phyloP scores from a whole-genome alignment of 2,329 filamentous ascomycete species.

The Pestalotiopsis sp. region DNA sequence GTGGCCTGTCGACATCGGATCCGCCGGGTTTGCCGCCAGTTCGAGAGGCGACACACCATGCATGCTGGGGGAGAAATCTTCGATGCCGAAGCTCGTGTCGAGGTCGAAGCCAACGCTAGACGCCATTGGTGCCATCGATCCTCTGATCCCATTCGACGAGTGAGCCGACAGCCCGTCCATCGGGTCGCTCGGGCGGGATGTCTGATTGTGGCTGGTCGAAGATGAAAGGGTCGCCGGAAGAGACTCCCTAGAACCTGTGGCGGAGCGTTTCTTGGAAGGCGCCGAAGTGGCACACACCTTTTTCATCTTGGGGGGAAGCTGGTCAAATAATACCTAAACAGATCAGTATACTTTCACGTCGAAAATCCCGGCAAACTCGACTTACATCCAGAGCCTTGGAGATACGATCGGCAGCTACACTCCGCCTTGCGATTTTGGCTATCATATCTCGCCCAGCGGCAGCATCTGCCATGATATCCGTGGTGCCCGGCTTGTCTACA shows the following conservation, averaged over 20 bases:
- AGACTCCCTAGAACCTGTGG: slow-evolving; percentile 44
- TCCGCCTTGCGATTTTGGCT: slow-evolving; percentile 76
- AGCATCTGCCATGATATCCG: slow-evolving; percentile 84
- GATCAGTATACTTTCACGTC: slow-evolving; percentile 14
- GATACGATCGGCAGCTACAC: slow-evolving; percentile 86
- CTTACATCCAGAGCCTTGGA: slow-evolving; percentile 75
- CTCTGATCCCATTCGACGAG: slow-evolving; percentile 6
- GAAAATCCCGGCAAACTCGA: slow-evolving; percentile 16
- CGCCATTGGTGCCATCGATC: slow-evolving; percentile 1
- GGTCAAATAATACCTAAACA: slow-evolving; percentile 74
- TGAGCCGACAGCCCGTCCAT: neutral
- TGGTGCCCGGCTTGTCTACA: slow-evolving; percentile 70
- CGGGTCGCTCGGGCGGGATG: neutral
- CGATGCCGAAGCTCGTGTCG: slow-evolving; percentile 4
- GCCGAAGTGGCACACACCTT: slow-evolving; percentile 41
- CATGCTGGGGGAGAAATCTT: slow-evolving; percentile 20
- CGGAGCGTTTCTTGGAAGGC: slow-evolving; percentile 58
- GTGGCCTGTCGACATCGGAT: neutral
- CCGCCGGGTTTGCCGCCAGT: slow-evolving; percentile 4
- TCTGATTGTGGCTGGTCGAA: slow-evolving; percentile 26
- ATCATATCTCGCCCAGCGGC: slow-evolving; percentile 83
- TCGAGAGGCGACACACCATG: slow-evolving; percentile 13
- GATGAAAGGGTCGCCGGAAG: slow-evolving; percentile 28
- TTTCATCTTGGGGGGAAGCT: slow-evolving; percentile 74
- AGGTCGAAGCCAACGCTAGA: slow-evolving; percentile 3